Evolutionary conservation across 768 basidiomycete species (phyloP).

Genomic region (Phylloporus rhodoxanthus): DNA sequence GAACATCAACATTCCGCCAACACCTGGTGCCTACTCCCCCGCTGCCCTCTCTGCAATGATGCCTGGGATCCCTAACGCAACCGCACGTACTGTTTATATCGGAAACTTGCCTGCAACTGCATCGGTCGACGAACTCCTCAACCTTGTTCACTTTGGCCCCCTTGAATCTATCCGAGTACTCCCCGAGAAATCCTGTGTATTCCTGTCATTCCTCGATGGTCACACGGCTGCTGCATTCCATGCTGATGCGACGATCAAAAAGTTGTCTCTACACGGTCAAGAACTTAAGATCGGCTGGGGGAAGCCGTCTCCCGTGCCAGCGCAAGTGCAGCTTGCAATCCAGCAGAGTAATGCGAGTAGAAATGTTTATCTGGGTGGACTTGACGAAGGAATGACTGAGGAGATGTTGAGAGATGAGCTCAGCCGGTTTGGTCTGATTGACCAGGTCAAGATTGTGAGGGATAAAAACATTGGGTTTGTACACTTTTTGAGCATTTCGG

Average conservation of each 20-base stretch:
- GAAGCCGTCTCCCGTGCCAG: slow-evolving; percentile 84
- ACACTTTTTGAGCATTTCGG: slow-evolving; percentile 92
- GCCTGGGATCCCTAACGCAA: slow-evolving; percentile 49
- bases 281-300: slow-evolving; percentile 99
- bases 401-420: slow-evolving; percentile 89
- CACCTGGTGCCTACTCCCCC: slow-evolving; percentile 72
- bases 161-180: slow-evolving; percentile 92
- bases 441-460: slow-evolving; percentile 98
- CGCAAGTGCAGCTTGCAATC: slow-evolving; percentile 81
- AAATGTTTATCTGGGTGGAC: slow-evolving; percentile 93
- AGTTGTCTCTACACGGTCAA: slow-evolving; percentile 86
- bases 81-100: slow-evolving; percentile 91
- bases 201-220: slow-evolving; percentile 95
- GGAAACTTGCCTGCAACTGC: slow-evolving; percentile 94
- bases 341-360: slow-evolving; percentile 88
- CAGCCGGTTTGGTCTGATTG: slow-evolving; percentile 89
- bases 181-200: slow-evolving; percentile 95
- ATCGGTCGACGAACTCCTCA: slow-evolving; percentile 95
- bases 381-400: slow-evolving; percentile 88
- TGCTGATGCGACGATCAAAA: slow-evolving; percentile 94
- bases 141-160: slow-evolving; percentile 95
- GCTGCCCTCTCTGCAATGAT: slow-evolving; percentile 72
- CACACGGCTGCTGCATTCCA: slow-evolving; percentile 93
- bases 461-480: slow-evolving; percentile 99
- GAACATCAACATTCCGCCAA: slow-evolving; percentile 61